phyloP scores from a whole-genome alignment of 2,329 filamentous ascomycete genomes.

The Pyrenophora tritici-repentis region DNA sequence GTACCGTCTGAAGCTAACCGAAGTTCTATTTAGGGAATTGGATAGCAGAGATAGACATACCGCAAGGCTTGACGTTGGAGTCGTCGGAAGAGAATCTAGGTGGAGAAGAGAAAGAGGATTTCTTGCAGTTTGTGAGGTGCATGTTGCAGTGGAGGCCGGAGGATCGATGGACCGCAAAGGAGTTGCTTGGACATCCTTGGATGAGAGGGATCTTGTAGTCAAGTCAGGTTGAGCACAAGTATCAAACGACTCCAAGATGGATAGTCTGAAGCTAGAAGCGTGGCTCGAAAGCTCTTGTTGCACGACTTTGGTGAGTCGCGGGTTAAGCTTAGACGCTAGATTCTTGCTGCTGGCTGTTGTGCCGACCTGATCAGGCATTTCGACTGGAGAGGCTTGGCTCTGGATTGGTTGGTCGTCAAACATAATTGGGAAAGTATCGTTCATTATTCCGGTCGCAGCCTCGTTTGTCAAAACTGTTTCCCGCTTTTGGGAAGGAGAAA shows the following conservation, averaged over 20 bases:
- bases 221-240: constrained; percentile 4
- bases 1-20: constrained; percentile 4
- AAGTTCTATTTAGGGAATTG: constrained; percentile 21
- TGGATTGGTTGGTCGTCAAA: too few species aligned
- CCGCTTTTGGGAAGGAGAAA: too few species aligned
- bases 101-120: constrained; percentile 32
- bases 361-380: too few species aligned
- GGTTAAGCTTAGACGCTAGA: too few species aligned
- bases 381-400: too few species aligned
- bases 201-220: not conserved
- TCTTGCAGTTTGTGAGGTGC: constrained; percentile 40
- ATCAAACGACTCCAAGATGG: constrained; percentile 6
- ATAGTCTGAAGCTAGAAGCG: constrained; percentile 4
- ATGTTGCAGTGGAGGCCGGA: constrained; percentile 47
- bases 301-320: too few species aligned
- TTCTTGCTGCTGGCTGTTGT: too few species aligned
- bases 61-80: constrained; percentile 14
- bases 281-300: too few species aligned
- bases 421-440: too few species aligned
- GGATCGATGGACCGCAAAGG: constrained; percentile 28
- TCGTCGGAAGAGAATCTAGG: constrained; percentile 22
- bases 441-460: too few species aligned
- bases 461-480: too few species aligned
- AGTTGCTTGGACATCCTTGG: constrained; percentile 9
- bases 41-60: constrained; percentile 17